These are phyloP conservation scores for Quambalaria eucalypti DNA, from an alignment of 1,284 basidiomycete genomes.

Conservation along the genomic window DNA sequence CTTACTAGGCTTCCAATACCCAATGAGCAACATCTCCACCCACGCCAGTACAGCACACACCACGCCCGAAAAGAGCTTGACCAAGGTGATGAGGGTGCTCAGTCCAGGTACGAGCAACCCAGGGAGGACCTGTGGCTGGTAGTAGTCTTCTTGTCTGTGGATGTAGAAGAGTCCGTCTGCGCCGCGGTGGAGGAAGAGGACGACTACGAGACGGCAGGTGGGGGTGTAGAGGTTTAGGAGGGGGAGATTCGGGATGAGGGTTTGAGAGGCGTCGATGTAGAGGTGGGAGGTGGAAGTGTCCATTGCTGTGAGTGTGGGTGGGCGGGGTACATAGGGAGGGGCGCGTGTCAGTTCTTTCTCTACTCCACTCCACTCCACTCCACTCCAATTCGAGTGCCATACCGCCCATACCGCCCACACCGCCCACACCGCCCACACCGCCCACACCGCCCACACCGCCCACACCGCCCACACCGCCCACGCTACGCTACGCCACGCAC, in stretches of 20 bases:
- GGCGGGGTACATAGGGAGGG: too few relatives aligned
- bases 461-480: too few relatives aligned
- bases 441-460: too few relatives aligned
- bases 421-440: too few relatives aligned
- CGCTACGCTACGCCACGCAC: too few relatives aligned
- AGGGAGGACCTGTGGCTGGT: conserved; percentile 26
- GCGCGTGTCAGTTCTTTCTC: too few relatives aligned
- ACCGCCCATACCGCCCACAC: too few relatives aligned
- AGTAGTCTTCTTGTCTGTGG: conserved; percentile 38
- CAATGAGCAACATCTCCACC: not conserved
- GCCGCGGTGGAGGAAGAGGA: conserved; percentile 29
- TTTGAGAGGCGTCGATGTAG: conserved; percentile 38
- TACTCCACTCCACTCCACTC: too few relatives aligned
- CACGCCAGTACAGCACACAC: conserved; percentile 25
- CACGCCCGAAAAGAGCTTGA: conserved; percentile 28
- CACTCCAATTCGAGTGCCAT: too few relatives aligned
- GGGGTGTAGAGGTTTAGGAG: conserved; percentile 7
- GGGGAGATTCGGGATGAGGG: conserved; percentile 20
- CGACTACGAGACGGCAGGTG: conserved; percentile 25
- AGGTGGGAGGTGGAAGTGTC: conserved; percentile 21
- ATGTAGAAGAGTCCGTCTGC: conserved; percentile 42
- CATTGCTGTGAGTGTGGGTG: conserved; percentile 10
- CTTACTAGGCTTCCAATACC: not conserved
- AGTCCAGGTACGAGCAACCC: conserved; percentile 25
- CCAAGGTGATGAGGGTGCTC: conserved; percentile 12